phyloP scores from a whole-genome alignment of 805 yeast genomes.

The Candida ficus region DNA sequence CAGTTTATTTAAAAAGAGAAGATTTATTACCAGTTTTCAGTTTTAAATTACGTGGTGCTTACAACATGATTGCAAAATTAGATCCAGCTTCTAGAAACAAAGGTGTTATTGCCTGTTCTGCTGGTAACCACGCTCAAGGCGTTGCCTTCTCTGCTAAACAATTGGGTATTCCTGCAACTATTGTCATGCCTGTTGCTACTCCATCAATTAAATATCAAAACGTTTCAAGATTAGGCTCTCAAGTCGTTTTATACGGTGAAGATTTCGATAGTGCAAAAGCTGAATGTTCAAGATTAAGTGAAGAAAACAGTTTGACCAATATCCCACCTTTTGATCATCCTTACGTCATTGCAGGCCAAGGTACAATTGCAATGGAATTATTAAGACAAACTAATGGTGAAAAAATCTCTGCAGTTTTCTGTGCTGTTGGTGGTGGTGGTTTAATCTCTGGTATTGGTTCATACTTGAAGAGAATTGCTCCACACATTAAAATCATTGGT shows the following conservation, averaged over 20 bases:
- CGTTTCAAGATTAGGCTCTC: conserved; percentile 88
- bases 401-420: conserved; percentile 79
- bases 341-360: conserved; percentile 97
- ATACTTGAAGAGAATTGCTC: conserved; percentile 90
- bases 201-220: conserved; percentile 92
- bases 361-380: conserved; percentile 92
- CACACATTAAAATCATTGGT: conserved; percentile 94
- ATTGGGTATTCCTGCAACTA: conserved; percentile 87
- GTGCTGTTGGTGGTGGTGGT: conserved; percentile 98
- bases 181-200: conserved; percentile 97
- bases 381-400: conserved; percentile 79
- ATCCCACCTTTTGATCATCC: conserved; percentile 99
- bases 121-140: conserved; percentile 99
- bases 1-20: conserved; percentile 80
- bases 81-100: conserved; percentile 49
- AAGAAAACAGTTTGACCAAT: conserved; percentile 70
- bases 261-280: conserved; percentile 94
- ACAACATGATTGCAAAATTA: conserved; percentile 91
- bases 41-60: conserved; percentile 95
- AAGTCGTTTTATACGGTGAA: conserved; percentile 88
- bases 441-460: conserved; percentile 86
- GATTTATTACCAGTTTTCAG: conserved; percentile 93
- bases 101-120: conserved; percentile 98
- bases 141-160: conserved; percentile 89
- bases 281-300: conserved; percentile 73